These are phyloP conservation scores for Xylaria sp. DNA, from an alignment of 2,329 filamentous ascomycete genomes.

Conservation along the genomic window DNA sequence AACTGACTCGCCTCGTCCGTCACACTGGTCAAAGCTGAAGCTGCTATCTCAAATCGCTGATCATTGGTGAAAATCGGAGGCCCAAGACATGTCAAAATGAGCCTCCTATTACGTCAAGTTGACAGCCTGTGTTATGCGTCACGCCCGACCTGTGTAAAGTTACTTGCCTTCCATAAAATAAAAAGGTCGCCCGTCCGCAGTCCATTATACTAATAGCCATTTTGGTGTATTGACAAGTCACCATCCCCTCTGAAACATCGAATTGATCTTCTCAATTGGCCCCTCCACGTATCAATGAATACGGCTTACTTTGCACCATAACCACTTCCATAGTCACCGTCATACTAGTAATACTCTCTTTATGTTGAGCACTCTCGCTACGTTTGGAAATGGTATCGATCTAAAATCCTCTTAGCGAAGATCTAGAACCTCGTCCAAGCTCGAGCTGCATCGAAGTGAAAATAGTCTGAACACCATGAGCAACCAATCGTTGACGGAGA, in stretches of 20 bases:
- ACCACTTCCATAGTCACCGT: not conserved
- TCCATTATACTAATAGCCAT: not conserved
- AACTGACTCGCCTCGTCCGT: not conserved
- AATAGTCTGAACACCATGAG: constrained; percentile 31
- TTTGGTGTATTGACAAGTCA: not conserved
- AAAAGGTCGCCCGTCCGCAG: not conserved
- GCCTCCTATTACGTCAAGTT: constrained; percentile 32
- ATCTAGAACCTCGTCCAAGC: not conserved
- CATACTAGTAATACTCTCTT: not conserved
- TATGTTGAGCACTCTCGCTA: not conserved
- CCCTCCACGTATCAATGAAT: not conserved
- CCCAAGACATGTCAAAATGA: constrained; percentile 11
- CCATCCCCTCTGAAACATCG: not conserved
- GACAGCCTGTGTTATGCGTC: not conserved
- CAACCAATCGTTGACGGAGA: constrained; percentile 38
- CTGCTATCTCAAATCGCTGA: not conserved
- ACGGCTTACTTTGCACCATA: not conserved
- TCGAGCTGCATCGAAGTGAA: not conserved
- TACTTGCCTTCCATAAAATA: not conserved
- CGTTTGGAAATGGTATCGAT: too few species aligned
- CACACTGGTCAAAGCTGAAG: not conserved
- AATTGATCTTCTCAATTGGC: constrained; percentile 2
- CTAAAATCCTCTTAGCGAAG: not conserved
- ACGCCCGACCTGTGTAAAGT: not conserved
- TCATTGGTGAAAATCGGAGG: not conserved